phyloP scores from a whole-genome alignment of 306 rosid genomes.

The Cucumis sativus region DNA sequence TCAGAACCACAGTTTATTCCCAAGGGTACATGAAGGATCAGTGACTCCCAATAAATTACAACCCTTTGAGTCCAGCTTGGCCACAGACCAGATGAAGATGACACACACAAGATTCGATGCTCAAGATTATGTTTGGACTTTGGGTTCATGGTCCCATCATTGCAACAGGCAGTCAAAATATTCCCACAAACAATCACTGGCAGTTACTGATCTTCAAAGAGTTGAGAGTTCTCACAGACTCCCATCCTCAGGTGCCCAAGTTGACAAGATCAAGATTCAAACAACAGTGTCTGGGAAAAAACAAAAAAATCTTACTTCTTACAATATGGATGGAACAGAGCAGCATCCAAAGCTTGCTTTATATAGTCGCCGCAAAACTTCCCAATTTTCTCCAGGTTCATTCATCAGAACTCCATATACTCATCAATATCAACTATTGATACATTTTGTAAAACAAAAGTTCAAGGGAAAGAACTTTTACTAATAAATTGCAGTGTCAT shows the following conservation, averaged over 20 bases:
- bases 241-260: constrained; percentile 27
- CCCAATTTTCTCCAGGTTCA: constrained; percentile 16
- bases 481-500: constrained; percentile 3
- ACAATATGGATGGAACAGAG: constrained; percentile 16
- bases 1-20: neutral
- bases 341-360: constrained; percentile 14
- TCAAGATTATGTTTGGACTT: constrained; percentile 20
- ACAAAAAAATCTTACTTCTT: constrained; percentile 17
- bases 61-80: constrained; percentile 4
- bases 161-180: constrained; percentile 13
- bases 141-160: constrained; percentile 20
- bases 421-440: neutral
- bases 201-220: constrained; percentile 16
- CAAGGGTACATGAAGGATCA: neutral
- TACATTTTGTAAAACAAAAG: neutral
- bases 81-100: constrained; percentile 9
- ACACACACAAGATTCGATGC: constrained; percentile 32
- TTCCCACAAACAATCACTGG: constrained; percentile 10
- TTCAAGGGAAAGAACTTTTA: neutral
- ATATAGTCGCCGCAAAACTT: constrained; percentile 17
- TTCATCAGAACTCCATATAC: neutral
- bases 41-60: constrained; percentile 4
- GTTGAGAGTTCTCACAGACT: constrained; percentile 15
- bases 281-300: constrained; percentile 29
- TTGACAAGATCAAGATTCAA: constrained; percentile 15